Evolutionary conservation across 139 green algal genomes (phyloP).

Genomic region (Chlorella sp.): DNA sequence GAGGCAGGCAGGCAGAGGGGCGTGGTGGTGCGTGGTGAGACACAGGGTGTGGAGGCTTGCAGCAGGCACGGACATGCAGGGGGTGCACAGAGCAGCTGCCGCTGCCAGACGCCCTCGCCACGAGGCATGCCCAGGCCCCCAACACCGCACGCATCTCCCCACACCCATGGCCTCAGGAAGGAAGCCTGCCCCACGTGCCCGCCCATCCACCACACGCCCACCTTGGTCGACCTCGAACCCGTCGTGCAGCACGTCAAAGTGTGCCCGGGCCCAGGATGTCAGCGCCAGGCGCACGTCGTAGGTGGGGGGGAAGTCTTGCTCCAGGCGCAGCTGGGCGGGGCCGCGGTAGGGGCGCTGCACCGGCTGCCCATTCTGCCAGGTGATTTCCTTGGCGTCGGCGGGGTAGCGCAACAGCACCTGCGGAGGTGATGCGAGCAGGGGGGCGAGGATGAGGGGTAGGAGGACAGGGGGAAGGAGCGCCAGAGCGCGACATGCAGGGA

Average conservation of each 20-base stretch:
- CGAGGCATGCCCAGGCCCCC: background rate
- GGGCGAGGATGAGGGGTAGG: background rate
- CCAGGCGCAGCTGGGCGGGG: conserved; percentile 50
- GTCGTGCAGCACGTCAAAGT: conserved; percentile 68
- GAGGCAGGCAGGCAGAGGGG: background rate
- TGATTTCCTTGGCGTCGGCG: conserved; percentile 57
- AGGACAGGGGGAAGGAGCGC: background rate
- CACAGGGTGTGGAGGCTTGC: too few species aligned
- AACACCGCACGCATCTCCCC: background rate
- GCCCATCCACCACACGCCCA: background rate
- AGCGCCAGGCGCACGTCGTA: conserved; percentile 54
- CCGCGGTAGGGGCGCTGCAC: conserved; percentile 59
- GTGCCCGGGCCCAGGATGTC: conserved; percentile 64
- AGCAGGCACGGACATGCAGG: background rate
- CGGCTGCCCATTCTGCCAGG: conserved; percentile 64
- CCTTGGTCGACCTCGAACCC: conserved; percentile 10
- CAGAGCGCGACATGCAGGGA: background rate
- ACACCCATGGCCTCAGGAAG: background rate
- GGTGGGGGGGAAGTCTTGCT: conserved; percentile 48
- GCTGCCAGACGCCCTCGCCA: background rate
- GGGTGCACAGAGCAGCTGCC: background rate
- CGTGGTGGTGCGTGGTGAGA: background rate
- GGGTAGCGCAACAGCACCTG: conserved; percentile 60
- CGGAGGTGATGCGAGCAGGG: background rate
- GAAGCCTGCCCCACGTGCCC: too few species aligned